These are phyloP conservation scores for Panicum virgatum DNA, from an alignment of 202 grass and related monocot genomes.

Conservation along the genomic window DNA sequence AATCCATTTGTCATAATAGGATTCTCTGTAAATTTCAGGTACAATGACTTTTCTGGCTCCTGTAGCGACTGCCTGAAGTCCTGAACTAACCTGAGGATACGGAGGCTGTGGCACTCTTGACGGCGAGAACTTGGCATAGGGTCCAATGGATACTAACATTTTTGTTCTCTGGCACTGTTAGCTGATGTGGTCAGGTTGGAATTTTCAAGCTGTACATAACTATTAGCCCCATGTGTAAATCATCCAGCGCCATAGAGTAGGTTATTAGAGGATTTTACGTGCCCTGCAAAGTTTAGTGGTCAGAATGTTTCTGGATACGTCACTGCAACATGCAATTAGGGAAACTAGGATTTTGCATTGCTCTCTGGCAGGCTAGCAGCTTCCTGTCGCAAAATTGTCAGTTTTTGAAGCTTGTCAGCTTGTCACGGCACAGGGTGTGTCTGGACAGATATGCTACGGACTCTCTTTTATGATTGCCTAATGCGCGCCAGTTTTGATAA, in stretches of 20 bases:
- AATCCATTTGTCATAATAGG: background rate
- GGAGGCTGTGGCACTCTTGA: background rate
- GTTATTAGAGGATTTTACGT: background rate
- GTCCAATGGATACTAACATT: constrained; percentile 8
- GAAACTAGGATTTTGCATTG: background rate
- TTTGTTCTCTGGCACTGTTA: constrained; percentile 28
- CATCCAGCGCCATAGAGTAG: background rate
- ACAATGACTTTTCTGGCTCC: constrained; percentile 12
- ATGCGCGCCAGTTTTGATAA: too few relatives aligned
- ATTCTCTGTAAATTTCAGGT: constrained; percentile 37
- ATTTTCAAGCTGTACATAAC: constrained; percentile 32
- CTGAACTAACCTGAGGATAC: constrained; percentile 29
- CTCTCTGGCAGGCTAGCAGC: background rate
- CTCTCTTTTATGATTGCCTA: too few relatives aligned
- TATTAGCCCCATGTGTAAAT: constrained; percentile 23
- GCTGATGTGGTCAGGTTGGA: constrained; percentile 7
- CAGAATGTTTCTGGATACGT: background rate
- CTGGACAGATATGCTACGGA: too few relatives aligned
- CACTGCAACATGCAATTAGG: background rate
- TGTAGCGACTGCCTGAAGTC: constrained; percentile 29
- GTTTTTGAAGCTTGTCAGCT: background rate
- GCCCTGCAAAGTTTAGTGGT: background rate
- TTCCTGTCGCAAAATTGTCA: background rate
- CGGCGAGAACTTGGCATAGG: constrained; percentile 10
- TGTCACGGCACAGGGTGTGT: background rate